Evolutionary conservation across 208 protist genomes (phyloP), one percentile per base, ranked within the genome.

Genomic region (Porcisia deanei): DNA sequence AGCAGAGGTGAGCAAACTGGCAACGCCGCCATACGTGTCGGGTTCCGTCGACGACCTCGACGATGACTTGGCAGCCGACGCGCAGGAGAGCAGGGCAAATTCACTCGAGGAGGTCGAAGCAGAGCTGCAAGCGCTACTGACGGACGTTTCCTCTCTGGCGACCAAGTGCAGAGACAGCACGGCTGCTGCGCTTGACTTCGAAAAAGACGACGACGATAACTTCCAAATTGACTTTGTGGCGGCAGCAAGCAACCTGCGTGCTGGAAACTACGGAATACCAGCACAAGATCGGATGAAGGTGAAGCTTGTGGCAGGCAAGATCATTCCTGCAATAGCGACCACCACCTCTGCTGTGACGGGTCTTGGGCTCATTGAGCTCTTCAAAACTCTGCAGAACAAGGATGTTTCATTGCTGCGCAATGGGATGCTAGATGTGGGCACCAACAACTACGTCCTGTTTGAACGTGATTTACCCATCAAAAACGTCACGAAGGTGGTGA

Each of bases 291-390:
- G 89, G 45, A 85, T 94, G 81, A 93, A 96, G 73, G 96, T 96
- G 63, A 99, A 98, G 78, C 82, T 94, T 47, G 94, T 99, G 66
- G 97, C 98, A 3, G 98, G 98, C 47, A 99, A 99, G 80, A 99
- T 99, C 82, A 99, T 99, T 73, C 99, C 99, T n/a, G 99, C 99
- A 20, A 99, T 99, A 79, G 98, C 99, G 53, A 99, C 99, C 1
- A 99, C 99, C 8, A 99, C 99, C 5, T 98, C 99, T 25, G 78
- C 99, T 6, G 98, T 99, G 12, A 97, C 97, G 41, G 99, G 99
- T 8, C 90, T 99, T 3, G 97, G 98, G 5, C 91, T 94, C 71
- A 87, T 99, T 34, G 99, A 99, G 88, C 88, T 99, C 10, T 99
- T 98, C 84, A 99, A 99, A 90, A 83, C 99, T 25, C 73, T 97